Conservation (phyloP, 352 stramenopile species). For the Phytophthora vignae region DNA sequence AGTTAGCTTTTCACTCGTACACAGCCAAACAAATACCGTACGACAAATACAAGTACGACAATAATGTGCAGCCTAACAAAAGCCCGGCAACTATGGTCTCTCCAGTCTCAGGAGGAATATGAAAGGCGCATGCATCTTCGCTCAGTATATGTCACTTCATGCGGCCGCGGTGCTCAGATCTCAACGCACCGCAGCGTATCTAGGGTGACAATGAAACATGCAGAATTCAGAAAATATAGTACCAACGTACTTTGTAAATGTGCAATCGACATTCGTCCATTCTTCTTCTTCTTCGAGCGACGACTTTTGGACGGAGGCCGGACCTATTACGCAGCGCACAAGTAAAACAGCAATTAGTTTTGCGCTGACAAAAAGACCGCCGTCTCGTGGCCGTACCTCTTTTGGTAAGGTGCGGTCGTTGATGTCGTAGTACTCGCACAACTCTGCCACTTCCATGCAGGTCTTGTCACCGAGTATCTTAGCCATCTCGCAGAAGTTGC, state of each 20-base stretch:
- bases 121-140: constrained; percentile 11
- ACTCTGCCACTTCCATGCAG: constrained; percentile 76
- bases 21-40: background rate
- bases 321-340: constrained; percentile 22
- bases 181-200: constrained; percentile 68
- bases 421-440: constrained; percentile 74
- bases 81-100: constrained; percentile 32
- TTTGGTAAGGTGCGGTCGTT: constrained; percentile 61
- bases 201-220: constrained; percentile 48
- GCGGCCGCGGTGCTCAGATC: constrained; percentile 49
- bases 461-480: constrained; percentile 72
- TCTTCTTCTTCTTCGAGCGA: constrained; percentile 67
- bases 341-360: constrained; percentile 3
- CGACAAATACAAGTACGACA: too few relatives aligned
- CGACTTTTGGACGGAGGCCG: constrained; percentile 40
- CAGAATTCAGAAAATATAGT: constrained; percentile 2
- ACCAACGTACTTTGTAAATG: constrained; percentile 74
- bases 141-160: constrained; percentile 61
- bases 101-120: constrained; percentile 43
- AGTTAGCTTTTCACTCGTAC: constrained; percentile 8
- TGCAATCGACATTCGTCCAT: constrained; percentile 63
- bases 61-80: constrained; percentile 40
- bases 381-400: constrained; percentile 40
- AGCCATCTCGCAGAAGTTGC: constrained; percentile 85
- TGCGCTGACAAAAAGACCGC: background rate